Conservation (phyloP, 1,139 yeast species). For the Candida albicans region DNA sequence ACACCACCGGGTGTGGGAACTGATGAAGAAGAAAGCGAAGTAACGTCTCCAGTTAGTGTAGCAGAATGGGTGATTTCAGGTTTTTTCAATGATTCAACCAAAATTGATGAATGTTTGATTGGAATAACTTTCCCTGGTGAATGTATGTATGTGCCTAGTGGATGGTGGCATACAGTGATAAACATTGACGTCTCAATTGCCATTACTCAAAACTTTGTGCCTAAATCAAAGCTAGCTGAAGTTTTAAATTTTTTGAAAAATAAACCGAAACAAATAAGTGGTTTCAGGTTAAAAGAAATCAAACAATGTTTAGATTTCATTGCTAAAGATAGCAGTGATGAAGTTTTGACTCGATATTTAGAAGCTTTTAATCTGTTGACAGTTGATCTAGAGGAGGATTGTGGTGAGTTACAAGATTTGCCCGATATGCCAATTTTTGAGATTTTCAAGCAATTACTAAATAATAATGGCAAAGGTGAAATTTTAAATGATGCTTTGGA, state of each 20-base stretch:
- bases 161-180: conserved; percentile 96
- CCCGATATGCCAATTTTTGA: conserved; percentile 60
- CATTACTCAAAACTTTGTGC: conserved; percentile 85
- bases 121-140: conserved; percentile 83
- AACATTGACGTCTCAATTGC: conserved; percentile 80
- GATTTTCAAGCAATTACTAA: conserved; percentile 50
- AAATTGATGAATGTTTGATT: conserved; percentile 53
- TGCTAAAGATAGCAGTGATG: conserved; percentile 9
- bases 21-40: conserved; percentile 77
- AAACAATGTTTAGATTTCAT: conserved; percentile 31
- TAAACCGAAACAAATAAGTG: conserved; percentile 72
- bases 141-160: conserved; percentile 84
- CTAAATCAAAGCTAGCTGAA: conserved; percentile 54
- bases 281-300: conserved; percentile 63
- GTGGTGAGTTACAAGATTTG: conserved; percentile 38
- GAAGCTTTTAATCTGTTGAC: conserved; percentile 21
- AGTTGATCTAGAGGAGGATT: conserved; percentile 38
- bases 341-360: conserved; percentile 19
- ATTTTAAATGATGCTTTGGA: conserved; percentile 34
- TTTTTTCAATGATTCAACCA: conserved; percentile 62
- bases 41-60: conserved; percentile 85
- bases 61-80: conserved; percentile 91
- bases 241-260: conserved; percentile 68
- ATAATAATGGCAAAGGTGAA: conserved; percentile 29
- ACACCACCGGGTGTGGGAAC: conserved; percentile 87